Evolutionary conservation across 768 basidiomycete species (phyloP).

Genomic region (Leccinum obscurum): DNA sequence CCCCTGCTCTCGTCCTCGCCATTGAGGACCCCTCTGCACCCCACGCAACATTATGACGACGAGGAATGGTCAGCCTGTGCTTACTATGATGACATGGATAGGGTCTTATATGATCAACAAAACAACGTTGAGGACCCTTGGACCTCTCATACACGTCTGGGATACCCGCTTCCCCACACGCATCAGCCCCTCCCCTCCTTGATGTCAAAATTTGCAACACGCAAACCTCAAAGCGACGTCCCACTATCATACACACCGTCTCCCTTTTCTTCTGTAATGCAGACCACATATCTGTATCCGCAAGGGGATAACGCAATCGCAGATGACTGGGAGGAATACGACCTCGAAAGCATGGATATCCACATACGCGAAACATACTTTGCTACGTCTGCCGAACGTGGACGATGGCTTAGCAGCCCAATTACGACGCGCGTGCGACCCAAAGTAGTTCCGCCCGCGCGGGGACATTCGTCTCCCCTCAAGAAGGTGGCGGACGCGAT

Average conservation of each 20-base stretch:
- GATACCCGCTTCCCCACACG: not conserved
- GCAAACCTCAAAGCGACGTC: slow-evolving; percentile 1
- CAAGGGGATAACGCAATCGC: slow-evolving; percentile 18
- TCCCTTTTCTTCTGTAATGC: not conserved
- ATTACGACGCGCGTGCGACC: slow-evolving; percentile 30
- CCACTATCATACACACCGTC: slow-evolving; percentile 1
- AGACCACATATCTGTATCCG: slow-evolving; percentile 5
- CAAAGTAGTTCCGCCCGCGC: slow-evolving; percentile 12
- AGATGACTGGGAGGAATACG: slow-evolving; percentile 30
- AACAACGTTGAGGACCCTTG: slow-evolving; percentile 4
- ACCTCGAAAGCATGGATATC: slow-evolving; percentile 35
- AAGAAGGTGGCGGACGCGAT: slow-evolving; percentile 10
- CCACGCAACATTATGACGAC: slow-evolving; percentile 7
- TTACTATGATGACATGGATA: slow-evolving; percentile 1
- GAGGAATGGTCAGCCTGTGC: slow-evolving; percentile 5
- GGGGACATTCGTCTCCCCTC: slow-evolving; percentile 27
- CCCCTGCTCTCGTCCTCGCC: slow-evolving; percentile 25
- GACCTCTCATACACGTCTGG: slow-evolving; percentile 2
- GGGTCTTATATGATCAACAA: not conserved
- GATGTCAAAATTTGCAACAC: slow-evolving; percentile 17
- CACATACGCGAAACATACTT: slow-evolving; percentile 51
- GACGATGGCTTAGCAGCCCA: slow-evolving; percentile 57
- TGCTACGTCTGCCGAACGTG: slow-evolving; percentile 56
- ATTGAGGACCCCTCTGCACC: slow-evolving; percentile 14
- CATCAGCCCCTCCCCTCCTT: slow-evolving; percentile 20